These are phyloP conservation scores for Noccaea caerulescens DNA, from an alignment of 345 rosid genomes.

Conservation along the genomic window DNA sequence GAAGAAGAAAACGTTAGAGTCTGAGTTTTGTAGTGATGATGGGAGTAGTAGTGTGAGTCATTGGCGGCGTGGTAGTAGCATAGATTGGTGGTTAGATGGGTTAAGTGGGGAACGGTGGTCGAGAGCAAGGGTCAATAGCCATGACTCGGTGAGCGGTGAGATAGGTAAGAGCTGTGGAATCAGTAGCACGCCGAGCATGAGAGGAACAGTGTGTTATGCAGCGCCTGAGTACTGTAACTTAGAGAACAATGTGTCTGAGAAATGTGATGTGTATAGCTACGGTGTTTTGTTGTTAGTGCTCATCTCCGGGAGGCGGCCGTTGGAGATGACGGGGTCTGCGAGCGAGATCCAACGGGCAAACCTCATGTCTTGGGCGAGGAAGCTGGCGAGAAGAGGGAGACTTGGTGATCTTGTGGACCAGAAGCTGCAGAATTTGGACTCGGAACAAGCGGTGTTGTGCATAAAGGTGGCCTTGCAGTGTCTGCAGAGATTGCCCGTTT, in stretches of 20 bases:
- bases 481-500: conserved; percentile 78
- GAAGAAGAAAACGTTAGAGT: conserved; percentile 48
- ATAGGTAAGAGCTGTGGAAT: conserved; percentile 78
- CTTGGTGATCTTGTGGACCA: conserved; percentile 86
- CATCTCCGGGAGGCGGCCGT: conserved; percentile 87
- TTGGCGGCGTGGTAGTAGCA: conserved; percentile 73
- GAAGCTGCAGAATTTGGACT: conserved; percentile 57
- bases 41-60: conserved; percentile 52
- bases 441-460: conserved; percentile 76
- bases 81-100: conserved; percentile 85
- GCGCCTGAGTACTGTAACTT: conserved; percentile 83
- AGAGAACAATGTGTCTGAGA: conserved; percentile 65
- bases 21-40: conserved; percentile 47
- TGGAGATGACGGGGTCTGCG: conserved; percentile 84
- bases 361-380: conserved; percentile 89
- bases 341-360: conserved; percentile 88
- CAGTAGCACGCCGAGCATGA: conserved; percentile 96
- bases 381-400: conserved; percentile 78
- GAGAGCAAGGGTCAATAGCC: conserved; percentile 58
- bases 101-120: conserved; percentile 72
- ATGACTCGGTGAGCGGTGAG: conserved; percentile 76
- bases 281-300: conserved; percentile 83
- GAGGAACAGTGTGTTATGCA: conserved; percentile 92
- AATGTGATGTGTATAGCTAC: conserved; percentile 90
- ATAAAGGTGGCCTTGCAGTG: conserved; percentile 81